Conservation (phyloP, 352 stramenopile genomes). For the Globisporangium nodosum region DNA sequence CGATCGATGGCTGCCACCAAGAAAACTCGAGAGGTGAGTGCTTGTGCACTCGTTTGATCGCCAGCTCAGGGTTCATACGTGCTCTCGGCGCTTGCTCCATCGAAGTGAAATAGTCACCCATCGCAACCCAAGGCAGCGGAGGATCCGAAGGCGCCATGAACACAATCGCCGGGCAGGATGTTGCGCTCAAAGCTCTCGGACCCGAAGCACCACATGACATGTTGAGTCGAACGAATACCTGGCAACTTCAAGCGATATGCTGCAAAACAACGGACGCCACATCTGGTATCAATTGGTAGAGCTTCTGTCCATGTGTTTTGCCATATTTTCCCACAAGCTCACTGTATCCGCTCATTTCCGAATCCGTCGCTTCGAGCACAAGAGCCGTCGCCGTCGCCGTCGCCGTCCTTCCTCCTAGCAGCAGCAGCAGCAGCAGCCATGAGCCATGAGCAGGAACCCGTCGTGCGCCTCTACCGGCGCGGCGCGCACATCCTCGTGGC, state of each 20-base stretch:
- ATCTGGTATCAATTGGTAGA: not conserved
- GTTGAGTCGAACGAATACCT: not conserved
- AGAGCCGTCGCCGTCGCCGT: not conserved
- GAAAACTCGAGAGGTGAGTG: too few relatives aligned
- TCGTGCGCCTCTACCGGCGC: conserved; percentile 41
- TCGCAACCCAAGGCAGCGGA: too few relatives aligned
- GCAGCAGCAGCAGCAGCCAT: not conserved
- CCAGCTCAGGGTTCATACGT: too few relatives aligned
- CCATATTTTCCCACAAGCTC: not conserved
- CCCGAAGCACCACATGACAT: not conserved
- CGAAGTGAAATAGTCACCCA: too few relatives aligned
- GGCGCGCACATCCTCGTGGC: conserved; percentile 63
- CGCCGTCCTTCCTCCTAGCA: too few relatives aligned
- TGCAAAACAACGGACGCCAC: not conserved
- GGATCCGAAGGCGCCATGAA: too few relatives aligned
- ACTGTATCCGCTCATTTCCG: not conserved
- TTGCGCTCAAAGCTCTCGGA: too few relatives aligned
- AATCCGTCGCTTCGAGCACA: not conserved
- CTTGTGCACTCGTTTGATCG: too few relatives aligned
- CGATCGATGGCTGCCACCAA: too few relatives aligned
- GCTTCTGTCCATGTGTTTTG: not conserved
- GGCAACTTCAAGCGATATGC: not conserved
- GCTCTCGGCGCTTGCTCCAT: too few relatives aligned
- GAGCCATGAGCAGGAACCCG: conserved; percentile 4
- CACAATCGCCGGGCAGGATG: too few relatives aligned